Percentiles rank a stretch among this genome's conserved stretches.
phyloP scores from a whole-genome alignment of 108 stramenopile species.

The Nitzschia putrida region DNA sequence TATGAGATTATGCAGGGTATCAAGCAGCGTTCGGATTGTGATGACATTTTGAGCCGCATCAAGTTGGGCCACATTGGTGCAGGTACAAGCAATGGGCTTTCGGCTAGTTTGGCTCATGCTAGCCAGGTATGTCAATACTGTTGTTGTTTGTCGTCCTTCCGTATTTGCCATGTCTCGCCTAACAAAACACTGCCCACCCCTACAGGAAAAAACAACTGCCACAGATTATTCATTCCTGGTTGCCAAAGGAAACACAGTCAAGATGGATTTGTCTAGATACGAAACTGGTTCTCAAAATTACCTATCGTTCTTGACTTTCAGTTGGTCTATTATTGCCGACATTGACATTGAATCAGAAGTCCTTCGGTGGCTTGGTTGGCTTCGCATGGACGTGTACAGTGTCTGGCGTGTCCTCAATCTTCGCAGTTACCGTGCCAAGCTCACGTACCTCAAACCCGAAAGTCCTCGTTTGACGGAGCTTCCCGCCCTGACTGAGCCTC shows the following conservation, averaged over 20 bases:
- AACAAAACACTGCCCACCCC: neutral
- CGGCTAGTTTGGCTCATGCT: slow-evolving; percentile 61
- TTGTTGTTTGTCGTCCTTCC: neutral
- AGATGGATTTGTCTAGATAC: slow-evolving; percentile 69
- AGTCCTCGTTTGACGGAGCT: slow-evolving; percentile 6
- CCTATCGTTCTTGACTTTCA: slow-evolving; percentile 73
- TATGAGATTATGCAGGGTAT: slow-evolving; percentile 81
- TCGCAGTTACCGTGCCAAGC: slow-evolving; percentile 62
- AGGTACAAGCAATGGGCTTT: slow-evolving; percentile 87
- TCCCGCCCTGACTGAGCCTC: slow-evolving; percentile 57
- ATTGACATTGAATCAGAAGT: slow-evolving; percentile 86
- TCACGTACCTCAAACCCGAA: slow-evolving; percentile 68
- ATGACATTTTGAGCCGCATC: slow-evolving; percentile 45
- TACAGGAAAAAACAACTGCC: slow-evolving; percentile 42
- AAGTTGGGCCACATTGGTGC: slow-evolving; percentile 76
- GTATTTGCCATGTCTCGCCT: neutral
- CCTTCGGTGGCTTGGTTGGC: slow-evolving; percentile 67
- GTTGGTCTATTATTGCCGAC: slow-evolving; percentile 88
- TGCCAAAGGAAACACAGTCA: slow-evolving; percentile 59
- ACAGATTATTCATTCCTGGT: slow-evolving; percentile 74
- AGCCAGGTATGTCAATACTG: slow-evolving; percentile 27
- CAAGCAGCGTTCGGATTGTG: slow-evolving; percentile 44
- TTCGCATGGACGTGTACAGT: slow-evolving; percentile 81
- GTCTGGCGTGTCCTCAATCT: slow-evolving; percentile 61
- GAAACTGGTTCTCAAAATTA: slow-evolving; percentile 51